Conservation (phyloP, 257 asterid species). For the Solanum raphanifolium region DNA sequence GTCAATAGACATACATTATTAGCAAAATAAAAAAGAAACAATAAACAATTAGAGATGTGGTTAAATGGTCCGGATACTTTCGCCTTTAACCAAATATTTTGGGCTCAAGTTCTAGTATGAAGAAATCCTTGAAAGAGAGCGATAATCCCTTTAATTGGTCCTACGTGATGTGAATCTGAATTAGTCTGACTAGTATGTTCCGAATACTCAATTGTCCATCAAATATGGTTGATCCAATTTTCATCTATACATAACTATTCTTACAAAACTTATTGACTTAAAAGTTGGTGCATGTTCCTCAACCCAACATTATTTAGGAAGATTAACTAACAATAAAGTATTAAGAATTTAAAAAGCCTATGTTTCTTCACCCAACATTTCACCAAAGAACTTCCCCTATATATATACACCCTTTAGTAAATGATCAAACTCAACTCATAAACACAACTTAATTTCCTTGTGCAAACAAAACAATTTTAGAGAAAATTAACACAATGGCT, state of each 20-base stretch:
- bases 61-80: neutral
- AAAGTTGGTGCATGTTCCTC: neutral
- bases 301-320: neutral
- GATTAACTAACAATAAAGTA: neutral
- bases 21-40: neutral
- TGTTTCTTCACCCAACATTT: neutral
- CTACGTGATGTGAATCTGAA: neutral
- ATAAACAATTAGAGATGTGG: neutral
- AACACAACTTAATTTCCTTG: neutral
- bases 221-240: neutral
- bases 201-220: neutral
- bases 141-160: neutral
- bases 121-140: neutral
- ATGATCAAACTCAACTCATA: neutral
- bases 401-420: neutral
- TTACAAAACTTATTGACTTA: neutral
- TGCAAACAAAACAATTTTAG: neutral
- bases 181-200: neutral
- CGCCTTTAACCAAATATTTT: neutral
- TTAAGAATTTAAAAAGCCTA: neutral
- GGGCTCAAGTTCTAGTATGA: neutral
- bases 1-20: neutral
- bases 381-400: neutral
- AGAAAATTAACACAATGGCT: neutral
- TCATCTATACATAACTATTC: neutral